Percentiles rank a stretch among this genome's conserved stretches.
phyloP scores from a whole-genome alignment of 106 monocot genomes.

The Iris macrosiphon region DNA sequence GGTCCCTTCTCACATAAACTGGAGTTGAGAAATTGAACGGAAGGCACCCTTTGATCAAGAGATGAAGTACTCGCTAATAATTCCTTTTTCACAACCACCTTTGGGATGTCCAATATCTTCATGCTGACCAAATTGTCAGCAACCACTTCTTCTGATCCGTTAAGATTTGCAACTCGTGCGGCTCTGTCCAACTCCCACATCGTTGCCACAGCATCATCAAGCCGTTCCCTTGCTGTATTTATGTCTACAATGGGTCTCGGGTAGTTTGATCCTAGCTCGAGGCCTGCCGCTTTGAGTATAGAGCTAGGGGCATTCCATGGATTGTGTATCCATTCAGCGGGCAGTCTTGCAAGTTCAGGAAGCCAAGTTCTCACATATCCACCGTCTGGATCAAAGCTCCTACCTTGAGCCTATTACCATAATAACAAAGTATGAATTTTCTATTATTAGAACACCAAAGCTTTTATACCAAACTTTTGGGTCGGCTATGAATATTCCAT shows the following conservation, averaged over 20 bases:
- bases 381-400: slow-evolving; percentile 60
- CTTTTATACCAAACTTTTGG: too few relatives aligned
- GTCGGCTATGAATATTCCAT: too few relatives aligned
- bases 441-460: neutral
- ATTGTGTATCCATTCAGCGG: slow-evolving; percentile 74
- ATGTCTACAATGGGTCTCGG: slow-evolving; percentile 65
- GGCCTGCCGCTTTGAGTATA: slow-evolving; percentile 53
- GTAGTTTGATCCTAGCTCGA: slow-evolving; percentile 71
- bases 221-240: slow-evolving; percentile 29
- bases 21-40: slow-evolving; percentile 11
- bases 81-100: slow-evolving; percentile 45
- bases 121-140: slow-evolving; percentile 38
- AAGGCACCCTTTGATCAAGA: slow-evolving; percentile 59
- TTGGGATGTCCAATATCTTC: slow-evolving; percentile 49
- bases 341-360: slow-evolving; percentile 71
- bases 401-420: slow-evolving; percentile 52
- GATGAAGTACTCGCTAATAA: slow-evolving; percentile 23
- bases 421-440: neutral
- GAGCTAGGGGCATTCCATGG: slow-evolving; percentile 68
- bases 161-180: neutral
- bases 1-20: neutral
- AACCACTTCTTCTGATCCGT: slow-evolving; percentile 33
- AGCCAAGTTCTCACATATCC: slow-evolving; percentile 72
- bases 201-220: slow-evolving; percentile 46
- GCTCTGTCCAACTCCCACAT: slow-evolving; percentile 69